Conservation (phyloP, 2,329 filamentous ascomycete genomes). For the Bipolaris victoriae region DNA sequence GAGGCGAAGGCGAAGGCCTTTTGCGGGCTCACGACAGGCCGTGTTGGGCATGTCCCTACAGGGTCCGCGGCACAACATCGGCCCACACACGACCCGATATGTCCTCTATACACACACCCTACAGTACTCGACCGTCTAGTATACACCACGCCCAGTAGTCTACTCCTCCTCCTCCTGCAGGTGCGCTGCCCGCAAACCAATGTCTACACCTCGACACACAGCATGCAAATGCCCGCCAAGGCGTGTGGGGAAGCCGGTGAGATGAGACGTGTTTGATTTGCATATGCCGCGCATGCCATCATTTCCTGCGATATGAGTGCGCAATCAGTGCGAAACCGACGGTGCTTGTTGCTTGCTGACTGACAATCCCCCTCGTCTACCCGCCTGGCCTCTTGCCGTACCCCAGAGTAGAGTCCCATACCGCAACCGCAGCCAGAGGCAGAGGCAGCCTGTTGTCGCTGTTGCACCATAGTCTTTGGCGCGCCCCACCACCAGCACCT, state of each 20-base stretch:
- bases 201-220: background rate
- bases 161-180: slow-evolving; percentile 13
- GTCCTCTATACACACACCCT: background rate
- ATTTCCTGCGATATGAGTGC: slow-evolving; percentile 18
- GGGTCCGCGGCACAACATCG: slow-evolving; percentile 17
- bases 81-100: slow-evolving; percentile 9
- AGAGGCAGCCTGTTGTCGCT: slow-evolving; percentile 4
- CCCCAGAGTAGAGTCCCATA: no score
- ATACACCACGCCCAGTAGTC: background rate
- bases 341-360: no score
- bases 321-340: slow-evolving; percentile 3
- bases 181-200: slow-evolving; percentile 14
- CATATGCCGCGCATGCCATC: slow-evolving; percentile 20
- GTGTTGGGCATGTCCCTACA: slow-evolving; percentile 5
- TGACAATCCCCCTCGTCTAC: background rate
- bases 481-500: slow-evolving; percentile 24
- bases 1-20: background rate
- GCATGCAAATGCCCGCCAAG: slow-evolving; percentile 21
- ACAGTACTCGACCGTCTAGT: background rate
- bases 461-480: slow-evolving; percentile 24
- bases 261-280: slow-evolving; percentile 35
- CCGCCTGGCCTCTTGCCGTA: background rate
- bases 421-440: no score
- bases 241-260: slow-evolving; percentile 31
- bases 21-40: slow-evolving; percentile 10